Percentiles rank a stretch among this genome's conserved stretches.
phyloP scores from a whole-genome alignment of 176 grass and related monocot species.

The Oryza rufipogon region DNA sequence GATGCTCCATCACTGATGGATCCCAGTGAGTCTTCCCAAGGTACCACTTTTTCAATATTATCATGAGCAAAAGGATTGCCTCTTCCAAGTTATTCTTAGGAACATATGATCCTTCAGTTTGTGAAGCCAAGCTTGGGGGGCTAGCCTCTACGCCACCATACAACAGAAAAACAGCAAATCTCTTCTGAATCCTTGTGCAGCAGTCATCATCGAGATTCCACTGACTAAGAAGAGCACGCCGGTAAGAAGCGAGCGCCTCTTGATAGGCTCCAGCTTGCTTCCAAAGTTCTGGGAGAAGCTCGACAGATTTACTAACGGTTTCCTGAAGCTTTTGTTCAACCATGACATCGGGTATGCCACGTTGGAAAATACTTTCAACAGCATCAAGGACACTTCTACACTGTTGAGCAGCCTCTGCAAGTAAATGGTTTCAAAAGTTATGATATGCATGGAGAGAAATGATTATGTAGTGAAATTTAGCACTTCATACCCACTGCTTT shows the following conservation, averaged over 20 bases:
- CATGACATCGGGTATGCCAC: slow-evolving; percentile 83
- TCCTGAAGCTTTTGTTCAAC: slow-evolving; percentile 94
- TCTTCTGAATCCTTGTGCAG: slow-evolving; percentile 88
- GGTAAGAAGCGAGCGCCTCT: slow-evolving; percentile 80
- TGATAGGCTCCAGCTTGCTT: slow-evolving; percentile 83
- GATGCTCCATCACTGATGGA: slow-evolving; percentile 82
- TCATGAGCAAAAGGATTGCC: slow-evolving; percentile 87
- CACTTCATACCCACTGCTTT: slow-evolving; percentile 70
- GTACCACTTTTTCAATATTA: slow-evolving; percentile 83
- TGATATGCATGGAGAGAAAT: slow-evolving; percentile 14
- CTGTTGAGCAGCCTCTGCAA: slow-evolving; percentile 92
- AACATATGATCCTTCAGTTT: slow-evolving; percentile 87
- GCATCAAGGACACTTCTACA: slow-evolving; percentile 88
- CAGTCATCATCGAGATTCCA: slow-evolving; percentile 96
- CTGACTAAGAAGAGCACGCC: slow-evolving; percentile 86
- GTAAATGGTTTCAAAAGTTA: slow-evolving; percentile 23
- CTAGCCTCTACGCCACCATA: slow-evolving; percentile 81
- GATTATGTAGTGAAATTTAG: slow-evolving; percentile 16
- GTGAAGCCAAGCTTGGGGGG: slow-evolving; percentile 77
- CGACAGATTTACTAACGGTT: slow-evolving; percentile 86
- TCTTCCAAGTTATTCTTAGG: slow-evolving; percentile 97
- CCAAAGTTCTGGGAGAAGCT: slow-evolving; percentile 95
- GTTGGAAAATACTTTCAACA: slow-evolving; percentile 90
- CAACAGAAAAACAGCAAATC: slow-evolving; percentile 82
- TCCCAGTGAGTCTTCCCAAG: slow-evolving; percentile 90